Percentiles rank a stretch among this genome's conserved stretches.
phyloP scores from a whole-genome alignment of 345 rosid genomes.

The Raphanus raphanistrum region DNA sequence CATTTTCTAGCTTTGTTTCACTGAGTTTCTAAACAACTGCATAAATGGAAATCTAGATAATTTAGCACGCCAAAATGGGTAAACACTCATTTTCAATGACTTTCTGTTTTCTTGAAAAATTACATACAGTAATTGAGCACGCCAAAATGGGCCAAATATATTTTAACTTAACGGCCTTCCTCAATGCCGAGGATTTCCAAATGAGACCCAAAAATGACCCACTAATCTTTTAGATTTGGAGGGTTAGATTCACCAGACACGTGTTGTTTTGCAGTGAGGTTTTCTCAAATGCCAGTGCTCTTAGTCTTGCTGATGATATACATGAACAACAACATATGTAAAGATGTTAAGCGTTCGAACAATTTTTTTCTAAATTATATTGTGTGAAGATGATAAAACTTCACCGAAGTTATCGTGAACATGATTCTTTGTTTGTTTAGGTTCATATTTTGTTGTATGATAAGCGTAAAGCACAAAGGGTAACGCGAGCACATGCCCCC shows the following conservation, averaged over 20 bases:
- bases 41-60: not conserved
- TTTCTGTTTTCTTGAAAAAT: not conserved
- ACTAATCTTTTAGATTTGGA: not conserved
- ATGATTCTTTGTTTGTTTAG: not conserved
- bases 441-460: not conserved
- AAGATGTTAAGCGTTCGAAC: no score
- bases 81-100: not conserved
- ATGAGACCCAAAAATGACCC: not conserved
- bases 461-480: slow-evolving; percentile 21
- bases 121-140: not conserved
- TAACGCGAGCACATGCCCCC: slow-evolving; percentile 26
- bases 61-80: not conserved
- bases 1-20: not conserved
- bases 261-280: slow-evolving; percentile 1
- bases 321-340: not conserved
- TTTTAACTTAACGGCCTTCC: not conserved
- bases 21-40: not conserved
- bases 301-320: not conserved
- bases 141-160: not conserved
- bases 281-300: not conserved
- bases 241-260: not conserved
- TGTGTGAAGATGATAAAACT: no score
- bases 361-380: not conserved
- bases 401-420: not conserved
- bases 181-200: not conserved